A percentile compares a stretch with the other conserved stretches of the same genome.
phyloP scores from a whole-genome alignment of 257 asterid species.

The Ocimum tenuiflorum region DNA sequence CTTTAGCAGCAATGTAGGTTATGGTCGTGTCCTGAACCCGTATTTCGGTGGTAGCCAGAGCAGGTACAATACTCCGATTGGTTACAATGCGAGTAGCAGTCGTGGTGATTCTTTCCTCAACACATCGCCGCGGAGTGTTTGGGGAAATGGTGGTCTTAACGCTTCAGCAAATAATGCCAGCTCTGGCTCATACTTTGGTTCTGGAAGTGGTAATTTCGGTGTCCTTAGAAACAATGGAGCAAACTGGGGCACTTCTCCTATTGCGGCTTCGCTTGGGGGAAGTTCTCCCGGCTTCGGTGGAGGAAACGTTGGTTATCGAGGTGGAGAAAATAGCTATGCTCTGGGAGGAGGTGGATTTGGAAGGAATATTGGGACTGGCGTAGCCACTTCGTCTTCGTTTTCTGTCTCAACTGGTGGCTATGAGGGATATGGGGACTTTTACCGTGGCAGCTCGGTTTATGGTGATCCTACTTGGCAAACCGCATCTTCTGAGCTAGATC shows the following conservation, averaged over 20 bases:
- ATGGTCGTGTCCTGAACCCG: constrained; percentile 58
- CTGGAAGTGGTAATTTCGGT: constrained; percentile 42
- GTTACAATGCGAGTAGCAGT: constrained; percentile 45
- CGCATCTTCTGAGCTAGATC: constrained; percentile 37
- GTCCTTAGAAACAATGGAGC: constrained; percentile 37
- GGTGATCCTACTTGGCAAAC: constrained; percentile 63
- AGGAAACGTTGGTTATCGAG: constrained; percentile 40
- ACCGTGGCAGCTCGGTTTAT: constrained; percentile 36
- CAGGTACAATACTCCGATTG: constrained; percentile 67
- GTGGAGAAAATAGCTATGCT: constrained; percentile 39
- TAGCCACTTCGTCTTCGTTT: constrained; percentile 32
- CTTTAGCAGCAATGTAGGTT: constrained; percentile 35
- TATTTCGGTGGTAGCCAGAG: constrained; percentile 44
- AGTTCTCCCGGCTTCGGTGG: constrained; percentile 26
- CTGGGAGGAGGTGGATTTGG: constrained; percentile 40
- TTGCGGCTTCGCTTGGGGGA: constrained; percentile 29
- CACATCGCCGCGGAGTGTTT: constrained; percentile 52
- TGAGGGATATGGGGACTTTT: constrained; percentile 43
- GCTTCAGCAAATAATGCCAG: constrained; percentile 26
- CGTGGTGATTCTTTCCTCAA: constrained; percentile 48
- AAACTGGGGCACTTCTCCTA: constrained; percentile 44
- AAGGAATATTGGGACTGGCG: constrained; percentile 30
- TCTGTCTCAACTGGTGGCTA: constrained; percentile 32
- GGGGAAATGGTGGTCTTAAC: constrained; percentile 51
- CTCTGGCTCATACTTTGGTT: constrained; percentile 40